These are phyloP conservation scores for Dryadomyces quercus-mongolicae DNA, from an alignment of 2,329 filamentous ascomycete species.

Conservation along the genomic window DNA sequence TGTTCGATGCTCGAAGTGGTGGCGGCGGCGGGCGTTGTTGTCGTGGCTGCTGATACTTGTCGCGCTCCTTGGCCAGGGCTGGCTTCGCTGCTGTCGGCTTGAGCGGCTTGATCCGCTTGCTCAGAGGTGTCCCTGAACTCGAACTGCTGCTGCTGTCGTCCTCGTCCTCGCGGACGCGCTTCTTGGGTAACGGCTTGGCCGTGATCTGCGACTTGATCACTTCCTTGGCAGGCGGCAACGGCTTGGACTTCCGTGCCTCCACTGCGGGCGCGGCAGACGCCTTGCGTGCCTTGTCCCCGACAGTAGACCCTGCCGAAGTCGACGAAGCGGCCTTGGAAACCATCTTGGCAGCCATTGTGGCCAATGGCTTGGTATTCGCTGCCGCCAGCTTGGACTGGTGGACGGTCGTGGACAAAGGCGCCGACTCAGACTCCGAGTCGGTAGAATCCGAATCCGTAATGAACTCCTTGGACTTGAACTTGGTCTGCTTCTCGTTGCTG, in stretches of 20 bases:
- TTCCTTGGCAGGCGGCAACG: slow-evolving; percentile 8
- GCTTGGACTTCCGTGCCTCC: slow-evolving; percentile 12
- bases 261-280: slow-evolving; percentile 6
- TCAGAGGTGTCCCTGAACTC: slow-evolving; percentile 45
- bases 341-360: slow-evolving; percentile 9
- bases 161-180: slow-evolving; percentile 41
- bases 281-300: slow-evolving; percentile 8
- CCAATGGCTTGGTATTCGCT: slow-evolving; percentile 1
- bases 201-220: slow-evolving; percentile 7
- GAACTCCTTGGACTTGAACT: slow-evolving; percentile 42
- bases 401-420: slow-evolving; percentile 20
- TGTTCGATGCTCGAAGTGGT: slow-evolving; percentile 24
- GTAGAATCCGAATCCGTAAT: slow-evolving; percentile 44
- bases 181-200: slow-evolving; percentile 24
- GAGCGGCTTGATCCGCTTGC: slow-evolving; percentile 40
- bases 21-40: not conserved
- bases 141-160: slow-evolving; percentile 46
- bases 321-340: slow-evolving; percentile 1
- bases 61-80: slow-evolving; percentile 1
- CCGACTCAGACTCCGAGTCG: slow-evolving; percentile 28
- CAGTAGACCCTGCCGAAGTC: not conserved
- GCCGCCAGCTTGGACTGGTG: slow-evolving; percentile 7
- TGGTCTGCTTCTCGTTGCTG: slow-evolving; percentile 25
- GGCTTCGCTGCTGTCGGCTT: slow-evolving; percentile 12
- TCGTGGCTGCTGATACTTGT: not conserved